Evolutionary conservation across 2,329 filamentous ascomycete genomes (phyloP).

Genomic region (Daldinia eschscholtzii): DNA sequence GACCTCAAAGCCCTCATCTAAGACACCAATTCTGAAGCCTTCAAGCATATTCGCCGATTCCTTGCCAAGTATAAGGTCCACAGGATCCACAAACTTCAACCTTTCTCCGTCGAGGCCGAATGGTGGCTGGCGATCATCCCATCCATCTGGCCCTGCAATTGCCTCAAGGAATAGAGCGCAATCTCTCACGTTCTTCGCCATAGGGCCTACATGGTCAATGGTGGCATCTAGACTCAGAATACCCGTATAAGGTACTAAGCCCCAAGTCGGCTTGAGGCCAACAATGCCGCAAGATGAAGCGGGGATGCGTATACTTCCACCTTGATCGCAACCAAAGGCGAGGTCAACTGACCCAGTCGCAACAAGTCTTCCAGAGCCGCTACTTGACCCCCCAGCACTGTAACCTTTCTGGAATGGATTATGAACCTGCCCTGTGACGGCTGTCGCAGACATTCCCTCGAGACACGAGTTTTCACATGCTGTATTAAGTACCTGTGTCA

Average conservation of each 20-base stretch:
- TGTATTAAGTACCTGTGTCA: slow-evolving; percentile 17
- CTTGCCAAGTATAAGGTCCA: slow-evolving; percentile 36
- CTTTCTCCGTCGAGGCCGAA: slow-evolving; percentile 41
- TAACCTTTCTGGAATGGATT: slow-evolving; percentile 61
- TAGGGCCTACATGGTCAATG: slow-evolving; percentile 52
- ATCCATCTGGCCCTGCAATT: slow-evolving; percentile 52
- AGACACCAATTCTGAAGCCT: slow-evolving; percentile 51
- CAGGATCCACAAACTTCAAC: slow-evolving; percentile 35
- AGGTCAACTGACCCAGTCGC: slow-evolving; percentile 52
- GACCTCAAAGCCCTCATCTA: slow-evolving; percentile 49
- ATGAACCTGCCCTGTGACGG: slow-evolving; percentile 61
- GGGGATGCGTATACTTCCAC: slow-evolving; percentile 53
- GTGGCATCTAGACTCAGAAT: slow-evolving; percentile 50
- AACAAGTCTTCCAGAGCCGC: slow-evolving; percentile 61
- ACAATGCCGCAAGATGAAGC: slow-evolving; percentile 51
- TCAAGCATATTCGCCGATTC: slow-evolving; percentile 40
- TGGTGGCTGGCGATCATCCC: slow-evolving; percentile 52
- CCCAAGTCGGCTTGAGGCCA: slow-evolving; percentile 53
- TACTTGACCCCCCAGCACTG: slow-evolving; percentile 59
- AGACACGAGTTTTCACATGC: slow-evolving; percentile 63
- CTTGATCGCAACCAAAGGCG: slow-evolving; percentile 54
- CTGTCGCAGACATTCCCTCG: slow-evolving; percentile 57
- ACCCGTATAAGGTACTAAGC: slow-evolving; percentile 54
- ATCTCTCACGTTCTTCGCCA: slow-evolving; percentile 49
- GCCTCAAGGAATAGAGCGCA: slow-evolving; percentile 51